These are phyloP conservation scores for Taxillus chinensis DNA, from an alignment of 164 flowering plant species.

Conservation along the genomic window DNA sequence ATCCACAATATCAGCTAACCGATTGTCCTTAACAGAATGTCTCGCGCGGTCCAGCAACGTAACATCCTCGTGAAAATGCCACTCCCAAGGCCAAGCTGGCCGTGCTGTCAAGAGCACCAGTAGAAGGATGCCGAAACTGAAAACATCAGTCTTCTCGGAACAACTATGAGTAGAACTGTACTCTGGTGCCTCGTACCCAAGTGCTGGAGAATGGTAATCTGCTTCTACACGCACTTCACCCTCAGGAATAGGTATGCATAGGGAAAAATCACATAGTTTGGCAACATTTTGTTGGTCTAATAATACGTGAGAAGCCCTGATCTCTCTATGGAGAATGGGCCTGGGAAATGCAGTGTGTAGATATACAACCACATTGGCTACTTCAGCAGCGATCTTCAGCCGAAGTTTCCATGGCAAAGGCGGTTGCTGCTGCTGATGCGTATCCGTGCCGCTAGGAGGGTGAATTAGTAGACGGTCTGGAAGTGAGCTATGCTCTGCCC, in stretches of 20 bases:
- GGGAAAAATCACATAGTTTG: neutral
- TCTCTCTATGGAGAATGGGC: neutral
- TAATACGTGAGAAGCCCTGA: neutral
- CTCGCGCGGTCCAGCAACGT: no score
- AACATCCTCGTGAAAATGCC: neutral
- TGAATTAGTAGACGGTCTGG: neutral
- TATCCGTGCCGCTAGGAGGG: neutral
- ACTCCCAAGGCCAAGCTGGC: neutral
- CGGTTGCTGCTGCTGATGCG: neutral
- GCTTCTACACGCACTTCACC: neutral
- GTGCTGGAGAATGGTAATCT: no score
- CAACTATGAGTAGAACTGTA: neutral
- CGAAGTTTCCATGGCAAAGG: neutral
- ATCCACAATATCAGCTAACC: neutral
- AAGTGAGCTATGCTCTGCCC: neutral
- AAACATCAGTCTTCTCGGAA: neutral
- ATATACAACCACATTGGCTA: neutral
- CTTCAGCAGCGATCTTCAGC: neutral
- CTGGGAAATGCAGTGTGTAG: neutral
- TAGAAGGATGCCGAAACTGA: neutral
- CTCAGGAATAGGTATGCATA: neutral
- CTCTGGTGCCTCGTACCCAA: neutral
- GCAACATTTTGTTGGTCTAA: neutral
- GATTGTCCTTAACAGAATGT: neutral
- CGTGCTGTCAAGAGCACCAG: neutral